Evolutionary conservation across 1,139 yeast species (phyloP), one percentile per base, ranked within the genome.

Genomic region (Wickerhamomyces sp.): DNA sequence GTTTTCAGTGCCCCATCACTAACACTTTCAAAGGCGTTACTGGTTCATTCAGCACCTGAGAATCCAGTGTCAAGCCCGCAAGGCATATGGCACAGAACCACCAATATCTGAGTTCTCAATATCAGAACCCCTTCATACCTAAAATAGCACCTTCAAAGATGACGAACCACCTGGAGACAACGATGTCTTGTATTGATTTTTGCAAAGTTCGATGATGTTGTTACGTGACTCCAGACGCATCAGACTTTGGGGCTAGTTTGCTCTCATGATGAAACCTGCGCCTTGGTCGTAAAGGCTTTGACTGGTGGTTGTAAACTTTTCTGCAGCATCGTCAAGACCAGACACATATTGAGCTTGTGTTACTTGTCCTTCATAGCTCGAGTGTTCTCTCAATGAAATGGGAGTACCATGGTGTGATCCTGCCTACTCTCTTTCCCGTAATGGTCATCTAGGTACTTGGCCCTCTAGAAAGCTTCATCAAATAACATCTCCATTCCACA

Each of bases 331-430:
- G 33, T 67, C 73, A 28, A 80, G 57, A 52, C 63, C 54, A 3
- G 75, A 67, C 18, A 78, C 87, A 61, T 73, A 79, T 13, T 81
- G 73, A 31, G 78, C 85, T 49, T 76, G 78, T 22, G 85, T 74
- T 46, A 70, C 63, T 46, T 63, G 75, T 16, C 75, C 80, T 36
- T 63, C 67, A 51, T 65, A 75, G 42, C 72, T 68, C 61, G 78
- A 72, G 48, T 82, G 89, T 55, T 83, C 93, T 51, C 83, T 83
- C 40, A 84, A 61, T 2, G 91, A 81, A 26, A 83, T 59, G 12
- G 93, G 93, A 27, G 83, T 61, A 14, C 93, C 93, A 49, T 83
- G 93, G 39, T 83, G 64, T 8, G 88, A 87, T 29, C 94, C 93
- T 79, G 61, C 49, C 75, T 72, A 16, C 89, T 88, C 34, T 67